Conservation (phyloP, 2,329 filamentous ascomycete species). For the Albifimbria verrucaria region DNA sequence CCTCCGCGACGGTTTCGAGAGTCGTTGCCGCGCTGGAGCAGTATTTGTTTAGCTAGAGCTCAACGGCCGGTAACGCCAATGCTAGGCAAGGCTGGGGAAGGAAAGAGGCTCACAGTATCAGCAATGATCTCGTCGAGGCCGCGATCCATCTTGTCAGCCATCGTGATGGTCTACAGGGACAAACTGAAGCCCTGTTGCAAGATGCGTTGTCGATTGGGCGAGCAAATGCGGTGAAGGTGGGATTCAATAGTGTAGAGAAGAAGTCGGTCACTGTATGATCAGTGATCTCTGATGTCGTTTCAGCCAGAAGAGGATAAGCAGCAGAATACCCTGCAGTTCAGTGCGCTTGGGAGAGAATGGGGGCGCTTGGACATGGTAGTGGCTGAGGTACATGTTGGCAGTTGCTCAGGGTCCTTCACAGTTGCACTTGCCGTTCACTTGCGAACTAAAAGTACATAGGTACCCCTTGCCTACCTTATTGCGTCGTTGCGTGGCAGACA, state of each 20-base stretch:
- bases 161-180: conserved; percentile 13
- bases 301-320: background rate
- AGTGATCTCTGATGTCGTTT: background rate
- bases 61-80: conserved; percentile 7
- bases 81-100: background rate
- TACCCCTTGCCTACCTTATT: too few species aligned
- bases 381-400: too few species aligned
- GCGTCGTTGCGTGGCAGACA: background rate
- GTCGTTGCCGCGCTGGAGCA: conserved; percentile 28
- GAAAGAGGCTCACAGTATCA: conserved; percentile 36
- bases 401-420: too few species aligned
- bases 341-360: too few species aligned
- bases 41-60: conserved; percentile 2
- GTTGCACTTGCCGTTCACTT: too few species aligned
- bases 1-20: conserved; percentile 31
- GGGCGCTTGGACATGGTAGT: too few species aligned
- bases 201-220: too few species aligned
- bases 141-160: conserved; percentile 47
- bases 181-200: background rate
- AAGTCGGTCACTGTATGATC: background rate
- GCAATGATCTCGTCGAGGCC: conserved; percentile 57
- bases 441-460: too few species aligned
- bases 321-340: background rate
- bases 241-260: background rate
- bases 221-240: too few species aligned